Base-by-base conservation (phyloP, 176 grass and related monocot genomes). In the Phoenix dactylifera region DNA sequence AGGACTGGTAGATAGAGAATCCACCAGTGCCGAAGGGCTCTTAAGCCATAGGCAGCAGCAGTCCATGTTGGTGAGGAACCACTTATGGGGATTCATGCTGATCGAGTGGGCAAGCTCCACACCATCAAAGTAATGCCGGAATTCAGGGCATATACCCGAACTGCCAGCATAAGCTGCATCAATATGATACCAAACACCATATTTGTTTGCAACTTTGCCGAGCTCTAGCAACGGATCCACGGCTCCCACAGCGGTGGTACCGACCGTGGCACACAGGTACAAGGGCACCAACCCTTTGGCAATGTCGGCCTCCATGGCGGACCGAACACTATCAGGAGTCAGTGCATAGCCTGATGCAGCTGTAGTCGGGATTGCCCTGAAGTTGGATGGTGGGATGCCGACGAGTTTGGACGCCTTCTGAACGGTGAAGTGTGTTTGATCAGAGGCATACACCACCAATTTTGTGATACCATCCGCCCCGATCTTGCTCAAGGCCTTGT, bases 31-130 rank as follows among this genome's bases (percentile, higher is more conserved):
- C 10, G 69, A 0, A 0, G 85, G 69, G 10, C 3, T 15, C 73
- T 52, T 65, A 44, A 64, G 65, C 89, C 85, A 95, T 28, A 95
- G 69, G 3, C 81, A 80, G 67, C 89, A 95, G 63, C 82, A 89
- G 52, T 89, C 89, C 71, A 71, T 79, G 57, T 82, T 85, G 26
- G 89, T 67, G 16, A 88, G 70, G 17, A 94, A 79, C 89, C 89
- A 89, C 57, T 85, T 85, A 61, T 85, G 82, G 0, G 82, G 44
- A 78, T 85, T 86, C 77, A 76, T 65, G 78, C 86, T 86, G 74
- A 85, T 49, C 17, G 86, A 86, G 70, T 79, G 61, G 16, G 60
- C 86, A 3, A 49, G 49, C 54, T 85, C 82, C 35, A 24, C 78
- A 49, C 74, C 74, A 35, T 22, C 51, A 24, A 67, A 17, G 53